Percentiles rank a stretch among this genome's conserved stretches.
Evolutionary conservation across 2,329 filamentous ascomycete species (phyloP).

Genomic region (Aspergillus proliferans): DNA sequence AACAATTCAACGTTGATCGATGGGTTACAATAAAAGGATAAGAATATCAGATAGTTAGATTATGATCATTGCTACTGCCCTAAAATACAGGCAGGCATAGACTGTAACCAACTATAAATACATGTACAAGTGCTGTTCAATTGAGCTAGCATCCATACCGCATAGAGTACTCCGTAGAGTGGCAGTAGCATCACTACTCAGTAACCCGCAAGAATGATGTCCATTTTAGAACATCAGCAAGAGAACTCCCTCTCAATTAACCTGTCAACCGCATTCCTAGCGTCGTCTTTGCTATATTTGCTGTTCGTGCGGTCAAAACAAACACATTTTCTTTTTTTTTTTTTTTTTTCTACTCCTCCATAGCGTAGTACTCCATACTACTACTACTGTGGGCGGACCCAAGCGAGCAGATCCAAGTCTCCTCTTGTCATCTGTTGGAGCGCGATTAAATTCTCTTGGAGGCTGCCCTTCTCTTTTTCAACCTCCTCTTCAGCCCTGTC

Average conservation of each 20-base stretch:
- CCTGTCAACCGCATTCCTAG: neutral
- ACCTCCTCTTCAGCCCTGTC: neutral
- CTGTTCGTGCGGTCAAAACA: neutral
- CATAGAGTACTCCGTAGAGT: too few relatives aligned
- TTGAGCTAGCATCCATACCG: too few relatives aligned
- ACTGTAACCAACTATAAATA: too few relatives aligned
- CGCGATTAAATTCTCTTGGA: neutral
- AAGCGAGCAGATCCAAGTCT: neutral
- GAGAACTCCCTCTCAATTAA: neutral
- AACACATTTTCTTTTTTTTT: constrained; percentile 1
- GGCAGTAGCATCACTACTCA: too few relatives aligned
- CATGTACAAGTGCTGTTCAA: too few relatives aligned
- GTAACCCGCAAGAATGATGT: too few relatives aligned
- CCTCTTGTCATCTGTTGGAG: neutral
- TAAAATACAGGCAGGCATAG: too few relatives aligned
- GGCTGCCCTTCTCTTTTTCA: neutral
- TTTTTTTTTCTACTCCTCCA: neutral
- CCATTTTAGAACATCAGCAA: too few relatives aligned
- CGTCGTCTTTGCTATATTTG: neutral
- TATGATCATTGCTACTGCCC: too few relatives aligned
- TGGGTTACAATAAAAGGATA: neutral
- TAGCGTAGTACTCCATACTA: neutral
- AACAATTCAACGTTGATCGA: neutral
- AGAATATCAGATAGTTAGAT: too few relatives aligned
- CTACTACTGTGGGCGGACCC: too few relatives aligned